phyloP scores from a whole-genome alignment of 176 grass and related monocot species.

The Neostapfia colusana region DNA sequence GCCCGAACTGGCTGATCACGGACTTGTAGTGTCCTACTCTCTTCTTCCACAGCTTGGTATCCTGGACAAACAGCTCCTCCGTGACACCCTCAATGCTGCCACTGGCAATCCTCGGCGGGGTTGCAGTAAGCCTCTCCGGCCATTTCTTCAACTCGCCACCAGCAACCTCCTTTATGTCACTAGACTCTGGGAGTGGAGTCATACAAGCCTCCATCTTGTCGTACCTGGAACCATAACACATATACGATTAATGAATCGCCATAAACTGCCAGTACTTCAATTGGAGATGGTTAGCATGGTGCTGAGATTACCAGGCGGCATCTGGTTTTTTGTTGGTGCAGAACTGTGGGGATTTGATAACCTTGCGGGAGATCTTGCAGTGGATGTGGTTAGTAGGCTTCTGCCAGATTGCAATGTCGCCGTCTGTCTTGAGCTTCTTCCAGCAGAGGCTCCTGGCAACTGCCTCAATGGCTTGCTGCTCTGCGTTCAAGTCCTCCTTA shows the following conservation, averaged over 20 bases:
- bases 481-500: slow-evolving; percentile 52
- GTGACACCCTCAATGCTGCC: slow-evolving; percentile 71
- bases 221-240: slow-evolving; percentile 48
- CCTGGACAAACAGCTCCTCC: slow-evolving; percentile 59
- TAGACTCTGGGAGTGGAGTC: slow-evolving; percentile 63
- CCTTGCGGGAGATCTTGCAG: slow-evolving; percentile 67
- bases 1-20: slow-evolving; percentile 56
- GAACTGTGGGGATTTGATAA: slow-evolving; percentile 61
- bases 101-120: slow-evolving; percentile 73
- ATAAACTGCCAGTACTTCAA: not conserved
- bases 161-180: slow-evolving; percentile 55
- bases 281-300: slow-evolving; percentile 15
- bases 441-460: slow-evolving; percentile 79
- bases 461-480: slow-evolving; percentile 73
- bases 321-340: slow-evolving; percentile 62
- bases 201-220: slow-evolving; percentile 78
- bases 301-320: slow-evolving; percentile 63
- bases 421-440: slow-evolving; percentile 75
- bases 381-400: slow-evolving; percentile 81
- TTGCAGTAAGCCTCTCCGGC: slow-evolving; percentile 69
- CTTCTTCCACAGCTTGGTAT: slow-evolving; percentile 75
- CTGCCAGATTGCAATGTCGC: slow-evolving; percentile 92
- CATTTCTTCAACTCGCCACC: slow-evolving; percentile 81
- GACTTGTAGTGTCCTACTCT: slow-evolving; percentile 77
- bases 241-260: not conserved